These are phyloP conservation scores for Marasmius oreades DNA, from an alignment of 1,284 basidiomycete species.

Conservation along the genomic window DNA sequence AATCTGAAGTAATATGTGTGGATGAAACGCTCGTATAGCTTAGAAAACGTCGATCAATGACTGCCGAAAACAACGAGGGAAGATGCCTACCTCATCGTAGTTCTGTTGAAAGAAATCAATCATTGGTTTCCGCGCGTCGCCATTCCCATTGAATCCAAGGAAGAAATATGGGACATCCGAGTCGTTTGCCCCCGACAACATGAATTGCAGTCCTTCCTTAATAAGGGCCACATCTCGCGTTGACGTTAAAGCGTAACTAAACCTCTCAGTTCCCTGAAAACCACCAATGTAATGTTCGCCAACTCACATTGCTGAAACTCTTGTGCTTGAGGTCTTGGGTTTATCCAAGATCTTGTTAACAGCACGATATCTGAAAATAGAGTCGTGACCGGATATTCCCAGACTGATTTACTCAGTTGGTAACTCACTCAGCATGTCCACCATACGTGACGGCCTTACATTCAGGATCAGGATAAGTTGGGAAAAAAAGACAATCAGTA, in stretches of 20 bases:
- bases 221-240: slow-evolving; percentile 44
- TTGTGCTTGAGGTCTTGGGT: slow-evolving; percentile 69
- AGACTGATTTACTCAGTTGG: neutral
- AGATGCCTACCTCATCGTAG: slow-evolving; percentile 48
- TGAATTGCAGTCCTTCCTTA: slow-evolving; percentile 57
- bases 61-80: neutral
- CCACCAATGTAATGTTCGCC: no score
- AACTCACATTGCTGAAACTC: slow-evolving; percentile 65
- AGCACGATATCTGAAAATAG: slow-evolving; percentile 52
- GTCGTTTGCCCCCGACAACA: slow-evolving; percentile 53
- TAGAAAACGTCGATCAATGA: slow-evolving; percentile 10
- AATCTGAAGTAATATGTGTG: slow-evolving; percentile 59
- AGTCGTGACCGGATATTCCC: neutral
- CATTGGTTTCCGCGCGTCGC: slow-evolving; percentile 37
- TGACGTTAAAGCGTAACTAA: slow-evolving; percentile 41
- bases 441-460: neutral
- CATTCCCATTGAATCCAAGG: slow-evolving; percentile 41
- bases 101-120: slow-evolving; percentile 44
- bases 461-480: neutral
- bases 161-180: slow-evolving; percentile 66
- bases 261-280: no score
- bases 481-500: slow-evolving; percentile 16
- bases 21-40: slow-evolving; percentile 73
- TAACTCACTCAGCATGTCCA: neutral
- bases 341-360: slow-evolving; percentile 70